Evolutionary conservation across 1,139 yeast species (phyloP), one percentile per base, ranked within the genome.

Genomic region (Kodamaea anthophila): DNA sequence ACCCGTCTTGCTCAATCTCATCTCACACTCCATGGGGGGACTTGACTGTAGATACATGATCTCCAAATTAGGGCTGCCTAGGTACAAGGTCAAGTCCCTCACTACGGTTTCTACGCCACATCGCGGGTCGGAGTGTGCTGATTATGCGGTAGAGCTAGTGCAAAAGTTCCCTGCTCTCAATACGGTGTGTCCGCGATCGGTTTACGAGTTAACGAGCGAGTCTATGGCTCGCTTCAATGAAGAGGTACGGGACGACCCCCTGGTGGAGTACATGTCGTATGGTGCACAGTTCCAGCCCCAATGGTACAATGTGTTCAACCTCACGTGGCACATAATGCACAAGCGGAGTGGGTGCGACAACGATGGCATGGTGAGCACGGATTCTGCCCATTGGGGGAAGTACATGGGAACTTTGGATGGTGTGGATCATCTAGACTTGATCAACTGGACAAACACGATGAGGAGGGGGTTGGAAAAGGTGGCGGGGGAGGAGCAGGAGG

Each of bases 21-120:
- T 87, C 13, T 93, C 94, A n/a, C 96, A 87, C 49, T 85, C 95
- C 0, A 86, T 87, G 96, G 96, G 96, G 6, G 96, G 96, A 0
- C 58, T 87, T 23, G 96, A 87, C 50, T 74, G 88, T 22, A 57
- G 96, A 29, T 84, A 79, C 47, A 55, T 87, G 41, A 81, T 85
- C 2, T 69, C 85, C 0, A 59, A 70, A 31, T 51, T 80, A 10
- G 58, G 64, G 13, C 30, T 32, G 15, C 14, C 18, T 8, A 62
- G 58, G 21, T 82, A 73, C 42, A 55, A 74, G 41, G 76, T 82
- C 5, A 74, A 68, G 2, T 81, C 94, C 26, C 57, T 87, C 15
- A 85, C 96, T 1, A 86, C 96, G 0, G 68, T 87, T 1, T 74
- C 93, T 0, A 84, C 96, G 0, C 96, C 96, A 0, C 96, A 87